These are phyloP conservation scores for Gossypium ekmanianum DNA, from an alignment of 345 rosid species.

Conservation along the genomic window DNA sequence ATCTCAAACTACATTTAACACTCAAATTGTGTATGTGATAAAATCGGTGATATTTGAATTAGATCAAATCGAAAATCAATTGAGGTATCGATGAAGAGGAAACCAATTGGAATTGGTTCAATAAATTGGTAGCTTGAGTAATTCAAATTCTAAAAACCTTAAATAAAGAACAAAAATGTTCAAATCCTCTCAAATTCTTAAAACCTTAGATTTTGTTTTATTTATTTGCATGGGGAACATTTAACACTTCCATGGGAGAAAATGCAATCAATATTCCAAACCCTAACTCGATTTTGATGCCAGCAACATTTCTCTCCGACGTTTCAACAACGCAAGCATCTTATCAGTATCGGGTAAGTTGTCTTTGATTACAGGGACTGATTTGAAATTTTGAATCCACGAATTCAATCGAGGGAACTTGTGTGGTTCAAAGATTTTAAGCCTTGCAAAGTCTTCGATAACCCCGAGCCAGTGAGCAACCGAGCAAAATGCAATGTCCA, in stretches of 20 bases:
- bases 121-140: no score
- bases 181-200: no score
- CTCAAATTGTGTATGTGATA: no score
- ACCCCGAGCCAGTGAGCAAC: slow-evolving; percentile 15
- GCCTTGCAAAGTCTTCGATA: not conserved
- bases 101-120: no score
- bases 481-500: slow-evolving; percentile 21
- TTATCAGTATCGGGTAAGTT: slow-evolving; percentile 7
- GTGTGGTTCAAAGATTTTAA: not conserved
- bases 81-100: no score
- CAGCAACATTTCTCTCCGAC: slow-evolving; percentile 4
- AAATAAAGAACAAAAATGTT: no score
- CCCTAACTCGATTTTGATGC: not conserved
- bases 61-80: no score
- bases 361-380: slow-evolving; percentile 9
- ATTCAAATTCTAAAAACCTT: no score
- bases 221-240: not conserved
- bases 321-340: not conserved
- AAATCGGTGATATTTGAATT: no score
- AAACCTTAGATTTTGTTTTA: not conserved
- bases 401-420: slow-evolving; percentile 19
- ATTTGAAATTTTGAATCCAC: slow-evolving; percentile 15
- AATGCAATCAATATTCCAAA: not conserved
- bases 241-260: not conserved
- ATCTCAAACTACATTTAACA: no score